Conservation (phyloP, 2,329 filamentous ascomycete genomes). For the Rhinocladiella mackenziei region DNA sequence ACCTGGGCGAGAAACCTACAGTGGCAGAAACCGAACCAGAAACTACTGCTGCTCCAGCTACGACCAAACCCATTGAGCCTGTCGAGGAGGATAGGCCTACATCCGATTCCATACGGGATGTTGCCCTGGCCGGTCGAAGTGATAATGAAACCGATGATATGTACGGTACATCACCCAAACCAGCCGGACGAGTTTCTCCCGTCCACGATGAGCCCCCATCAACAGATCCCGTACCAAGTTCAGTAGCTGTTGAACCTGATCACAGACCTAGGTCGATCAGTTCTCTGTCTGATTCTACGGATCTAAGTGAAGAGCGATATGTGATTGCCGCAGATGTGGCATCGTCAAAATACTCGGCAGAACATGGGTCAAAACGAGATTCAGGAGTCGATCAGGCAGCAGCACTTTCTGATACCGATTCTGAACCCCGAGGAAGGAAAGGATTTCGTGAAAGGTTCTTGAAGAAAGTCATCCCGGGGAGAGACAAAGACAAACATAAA, state of each 20-base stretch:
- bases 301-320: slow-evolving; percentile 19
- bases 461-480: slow-evolving; percentile 24
- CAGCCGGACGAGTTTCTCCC: slow-evolving; percentile 16
- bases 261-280: slow-evolving; percentile 23
- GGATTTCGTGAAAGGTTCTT: slow-evolving; percentile 25
- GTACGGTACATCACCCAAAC: slow-evolving; percentile 23
- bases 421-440: slow-evolving; percentile 23
- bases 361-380: slow-evolving; percentile 14
- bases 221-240: neutral
- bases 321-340: slow-evolving; percentile 25
- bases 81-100: slow-evolving; percentile 13
- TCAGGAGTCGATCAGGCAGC: slow-evolving; percentile 17
- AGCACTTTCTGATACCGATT: slow-evolving; percentile 16
- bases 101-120: slow-evolving; percentile 28
- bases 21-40: slow-evolving; percentile 3
- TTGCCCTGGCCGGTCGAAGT: slow-evolving; percentile 28
- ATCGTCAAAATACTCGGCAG: slow-evolving; percentile 22
- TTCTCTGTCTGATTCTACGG: slow-evolving; percentile 23
- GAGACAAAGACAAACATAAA: slow-evolving; percentile 21
- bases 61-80: slow-evolving; percentile 2
- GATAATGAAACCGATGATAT: slow-evolving; percentile 28
- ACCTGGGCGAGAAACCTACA: slow-evolving; percentile 8
- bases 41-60: neutral
- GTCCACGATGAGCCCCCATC: slow-evolving; percentile 8
- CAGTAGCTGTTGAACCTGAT: slow-evolving; percentile 1